These are phyloP conservation scores for Penicillium arizonense DNA, from an alignment of 495 filamentous ascomycete genomes.

Conservation along the genomic window DNA sequence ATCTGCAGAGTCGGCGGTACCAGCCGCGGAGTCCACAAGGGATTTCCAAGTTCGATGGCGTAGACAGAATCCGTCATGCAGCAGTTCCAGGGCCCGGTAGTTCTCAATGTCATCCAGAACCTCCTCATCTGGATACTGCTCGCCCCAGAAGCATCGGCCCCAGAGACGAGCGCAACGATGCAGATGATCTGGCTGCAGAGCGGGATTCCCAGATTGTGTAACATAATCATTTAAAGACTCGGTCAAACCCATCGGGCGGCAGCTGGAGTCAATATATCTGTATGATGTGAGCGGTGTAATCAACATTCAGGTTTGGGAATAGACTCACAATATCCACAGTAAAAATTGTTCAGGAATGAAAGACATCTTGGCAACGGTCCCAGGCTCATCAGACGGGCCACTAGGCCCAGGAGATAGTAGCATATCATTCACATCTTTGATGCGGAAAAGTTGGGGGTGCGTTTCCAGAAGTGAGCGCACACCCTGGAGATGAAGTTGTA, in stretches of 20 bases:
- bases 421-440: conserved; percentile 35
- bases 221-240: conserved; percentile 42
- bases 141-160: conserved; percentile 45
- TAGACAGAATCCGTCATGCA: conserved; percentile 34
- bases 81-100: conserved; percentile 37
- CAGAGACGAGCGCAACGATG: conserved; percentile 41
- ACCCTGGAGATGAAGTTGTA: conserved; percentile 41
- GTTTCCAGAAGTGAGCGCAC: conserved; percentile 40
- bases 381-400: conserved; percentile 8
- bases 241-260: conserved; percentile 31
- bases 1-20: conserved; percentile 26
- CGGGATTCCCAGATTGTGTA: conserved; percentile 33
- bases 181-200: conserved; percentile 39
- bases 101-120: conserved; percentile 51
- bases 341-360: conserved; percentile 43
- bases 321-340: conserved; percentile 39
- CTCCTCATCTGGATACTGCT: conserved; percentile 46
- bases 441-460: conserved; percentile 37
- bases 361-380: conserved; percentile 22
- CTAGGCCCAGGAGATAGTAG: conserved; percentile 25
- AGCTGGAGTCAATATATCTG: conserved; percentile 41
- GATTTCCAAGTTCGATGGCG: conserved; percentile 41
- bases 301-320: neutral
- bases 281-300: conserved; percentile 3
- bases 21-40: conserved; percentile 31